Evolutionary conservation across 768 basidiomycete species (phyloP).

Genomic region (Coprinopsis marcescibilis): DNA sequence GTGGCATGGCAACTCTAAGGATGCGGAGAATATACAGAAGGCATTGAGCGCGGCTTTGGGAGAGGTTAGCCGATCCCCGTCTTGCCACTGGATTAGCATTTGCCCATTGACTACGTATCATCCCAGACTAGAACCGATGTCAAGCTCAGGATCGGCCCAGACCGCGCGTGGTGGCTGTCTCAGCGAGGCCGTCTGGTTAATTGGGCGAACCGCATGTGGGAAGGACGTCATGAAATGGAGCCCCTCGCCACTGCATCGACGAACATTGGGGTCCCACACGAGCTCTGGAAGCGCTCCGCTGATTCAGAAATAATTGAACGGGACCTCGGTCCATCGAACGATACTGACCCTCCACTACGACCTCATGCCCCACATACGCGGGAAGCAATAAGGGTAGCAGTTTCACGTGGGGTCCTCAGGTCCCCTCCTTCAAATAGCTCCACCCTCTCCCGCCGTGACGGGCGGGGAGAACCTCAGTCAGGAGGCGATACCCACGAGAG

Average conservation of each 20-base stretch:
- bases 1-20: slow-evolving; percentile 23
- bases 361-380: too few relatives aligned
- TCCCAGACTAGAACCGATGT: slow-evolving; percentile 10
- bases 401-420: neutral
- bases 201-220: slow-evolving; percentile 21
- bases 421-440: neutral
- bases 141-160: neutral
- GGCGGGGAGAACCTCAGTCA: neutral
- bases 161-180: slow-evolving; percentile 14
- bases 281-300: slow-evolving; percentile 1
- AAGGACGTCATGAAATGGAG: neutral
- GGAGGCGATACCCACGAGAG: slow-evolving; percentile 3
- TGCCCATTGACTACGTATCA: neutral
- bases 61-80: neutral
- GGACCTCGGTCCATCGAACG: neutral
- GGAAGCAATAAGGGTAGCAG: neutral
- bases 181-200: slow-evolving; percentile 43
- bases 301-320: neutral
- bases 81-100: neutral
- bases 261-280: neutral
- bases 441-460: neutral
- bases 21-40: neutral
- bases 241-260: neutral
- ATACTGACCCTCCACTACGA: too few relatives aligned
- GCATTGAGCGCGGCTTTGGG: neutral